Evolutionary conservation across 2,329 filamentous ascomycete species (phyloP), one percentile per base, ranked within the genome.

Genomic region (Lasiodiplodia citricola): DNA sequence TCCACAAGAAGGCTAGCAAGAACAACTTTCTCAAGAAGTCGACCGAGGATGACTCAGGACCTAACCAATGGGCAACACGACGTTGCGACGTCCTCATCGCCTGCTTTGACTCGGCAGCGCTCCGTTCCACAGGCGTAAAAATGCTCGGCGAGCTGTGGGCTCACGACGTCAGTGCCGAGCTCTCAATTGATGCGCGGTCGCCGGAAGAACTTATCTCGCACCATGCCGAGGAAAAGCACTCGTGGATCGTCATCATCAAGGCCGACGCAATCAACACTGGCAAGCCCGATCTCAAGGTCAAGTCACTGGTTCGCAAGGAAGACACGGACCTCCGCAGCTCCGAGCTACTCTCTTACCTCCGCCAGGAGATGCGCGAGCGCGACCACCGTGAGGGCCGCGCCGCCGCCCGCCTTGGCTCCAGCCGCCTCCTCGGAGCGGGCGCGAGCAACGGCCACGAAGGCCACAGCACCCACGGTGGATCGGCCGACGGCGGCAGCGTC

Each of bases 231-330:
- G 91, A 93, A 72, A 86, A 86, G 35, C 92, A 97, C 78, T 91
- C 88, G 31, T 98, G 94, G 93, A 89, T 97, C 70, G 88, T 97
- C 47, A 91, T 96, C 70, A 90, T 97, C 75, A 97, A 97, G 77
- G 91, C 92, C 88, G 80, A 89, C 80, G 74, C 90, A 83, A 81
- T 85, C 62, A 79, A 74, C 5, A 78, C 75, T 16, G 80, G 84
- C 51, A 85, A 86, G 64, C 85, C 85, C 2, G 81, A 81, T 38
- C 81, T 96, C 58, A 97, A 96, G 80, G 87, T 97, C 71, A 92
- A 91, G 76, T 93, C 88, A 14, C 87, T 94, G 75, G 87, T 89
- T 38, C 89, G 90, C 70, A 96, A 92, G 75, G 93, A 96, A 70
- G 84, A 89, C 10, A 88, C 87, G 4, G 96, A 98, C 72, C 86